Conservation (phyloP, 2,329 filamentous ascomycete species). For the Monilinia fructigena region DNA sequence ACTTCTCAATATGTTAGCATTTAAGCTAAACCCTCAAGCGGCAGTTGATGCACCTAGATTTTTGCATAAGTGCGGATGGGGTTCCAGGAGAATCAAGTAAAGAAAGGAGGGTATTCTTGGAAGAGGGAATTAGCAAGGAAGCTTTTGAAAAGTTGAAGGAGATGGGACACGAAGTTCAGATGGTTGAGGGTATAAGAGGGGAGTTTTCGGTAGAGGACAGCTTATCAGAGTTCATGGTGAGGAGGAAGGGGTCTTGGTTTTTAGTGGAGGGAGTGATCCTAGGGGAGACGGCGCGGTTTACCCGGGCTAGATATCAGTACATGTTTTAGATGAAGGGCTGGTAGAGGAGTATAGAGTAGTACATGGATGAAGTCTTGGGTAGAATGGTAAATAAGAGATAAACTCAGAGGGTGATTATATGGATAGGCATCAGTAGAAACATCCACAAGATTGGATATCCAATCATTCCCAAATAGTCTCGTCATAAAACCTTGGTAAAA, state of each 20-base stretch:
- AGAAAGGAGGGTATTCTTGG: constrained; percentile 67
- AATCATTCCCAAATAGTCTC: too few relatives aligned
- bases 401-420: too few relatives aligned
- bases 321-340: neutral
- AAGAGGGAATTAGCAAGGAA: constrained; percentile 74
- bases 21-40: constrained; percentile 77
- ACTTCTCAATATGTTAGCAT: constrained; percentile 82
- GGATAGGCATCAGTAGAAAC: too few relatives aligned
- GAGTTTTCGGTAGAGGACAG: constrained; percentile 82
- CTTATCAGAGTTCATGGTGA: constrained; percentile 67
- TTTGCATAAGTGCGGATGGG: constrained; percentile 74
- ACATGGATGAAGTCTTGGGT: neutral
- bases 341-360: neutral
- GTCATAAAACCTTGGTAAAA: too few relatives aligned
- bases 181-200: constrained; percentile 62
- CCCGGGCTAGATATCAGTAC: constrained; percentile 41
- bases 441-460: too few relatives aligned
- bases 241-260: constrained; percentile 71
- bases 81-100: constrained; percentile 59
- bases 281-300: constrained; percentile 76
- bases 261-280: constrained; percentile 85
- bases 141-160: constrained; percentile 64
- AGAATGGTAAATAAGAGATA: neutral
- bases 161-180: constrained; percentile 71
- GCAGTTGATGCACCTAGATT: constrained; percentile 89